Base-by-base conservation (phyloP, 1,284 basidiomycete species). In the Ganoderma sinense region DNA sequence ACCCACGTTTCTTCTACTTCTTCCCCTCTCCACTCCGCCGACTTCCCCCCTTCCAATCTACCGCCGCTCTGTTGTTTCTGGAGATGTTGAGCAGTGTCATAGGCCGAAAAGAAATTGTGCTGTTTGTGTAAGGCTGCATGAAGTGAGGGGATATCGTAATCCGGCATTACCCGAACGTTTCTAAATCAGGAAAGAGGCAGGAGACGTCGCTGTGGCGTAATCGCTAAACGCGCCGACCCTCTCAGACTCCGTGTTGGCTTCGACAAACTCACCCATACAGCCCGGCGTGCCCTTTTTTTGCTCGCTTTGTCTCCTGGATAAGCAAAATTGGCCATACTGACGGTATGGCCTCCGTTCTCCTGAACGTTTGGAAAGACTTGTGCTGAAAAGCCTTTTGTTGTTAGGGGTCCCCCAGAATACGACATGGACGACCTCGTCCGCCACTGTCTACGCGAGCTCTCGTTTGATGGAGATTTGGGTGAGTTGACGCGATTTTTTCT, bases 381-480 rank as follows among this genome's bases (percentile, higher is more conserved):
- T 14, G 14, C 36, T 41, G 16, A 61, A 39, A 61, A 23, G 3
- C 4, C 4, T 23, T 10, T 8, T 23, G 10, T 61, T 23, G 39
- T 40, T 39, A 40, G 59, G 59, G 59, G 59, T 26, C 59, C 7
- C 6, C 23, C 36, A 40, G 48, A 29, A 23, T 6, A 16, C 45
- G 20, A n/a, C 2, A 93, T 94, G 89, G 94, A 94, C 79, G 89
- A 93, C 73, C 88, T 95, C 66, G 80, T 95, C 51, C 88, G 89
- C 71, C 88, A 93, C 77, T 91, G 91, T 78, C 84, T 94, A 48
- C 88, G 91, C 66, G 91, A 95, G 79, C 84, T 95, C 29, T 88
- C 93, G 10, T 94, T 94, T 78, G 93, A 95, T 72, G 93, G 94
- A n/a, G 93, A 94, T 77, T 84, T 91, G 41, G 92, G 92, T 92